Percentiles rank a stretch among this genome's conserved stretches.
Evolutionary conservation across 805 yeast species (phyloP).

Genomic region (Pichia deserticola): DNA sequence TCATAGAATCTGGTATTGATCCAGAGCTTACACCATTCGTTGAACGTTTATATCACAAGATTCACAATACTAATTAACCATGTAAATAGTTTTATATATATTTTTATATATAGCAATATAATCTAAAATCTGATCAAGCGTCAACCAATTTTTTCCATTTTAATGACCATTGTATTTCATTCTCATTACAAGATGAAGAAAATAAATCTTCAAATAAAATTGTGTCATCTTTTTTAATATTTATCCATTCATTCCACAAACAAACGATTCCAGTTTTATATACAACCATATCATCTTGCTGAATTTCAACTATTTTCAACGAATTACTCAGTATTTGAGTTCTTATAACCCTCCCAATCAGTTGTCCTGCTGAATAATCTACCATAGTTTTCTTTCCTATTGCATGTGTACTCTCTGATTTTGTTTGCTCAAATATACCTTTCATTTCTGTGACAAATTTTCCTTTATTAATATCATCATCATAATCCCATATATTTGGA

Average conservation of each 20-base stretch:
- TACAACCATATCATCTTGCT: neutral
- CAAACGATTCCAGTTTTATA: constrained; percentile 6
- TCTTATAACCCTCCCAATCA: neutral
- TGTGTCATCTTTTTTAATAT: constrained; percentile 7
- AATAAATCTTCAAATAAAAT: constrained; percentile 9
- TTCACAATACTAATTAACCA: neutral
- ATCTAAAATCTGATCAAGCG: neutral
- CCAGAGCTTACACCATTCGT: constrained; percentile 2
- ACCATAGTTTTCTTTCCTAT: neutral
- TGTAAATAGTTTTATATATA: neutral
- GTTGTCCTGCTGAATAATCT: neutral
- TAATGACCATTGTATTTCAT: constrained; percentile 9
- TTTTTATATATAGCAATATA: neutral
- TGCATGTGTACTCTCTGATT: constrained; percentile 3
- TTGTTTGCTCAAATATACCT: no score
- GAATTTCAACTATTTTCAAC: constrained; percentile 4
- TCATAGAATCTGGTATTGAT: constrained; percentile 3
- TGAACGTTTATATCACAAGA: neutral
- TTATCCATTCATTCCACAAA: constrained; percentile 12
- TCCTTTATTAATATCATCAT: no score
- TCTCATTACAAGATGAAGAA: neutral
- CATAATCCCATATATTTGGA: no score
- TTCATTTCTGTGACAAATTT: no score
- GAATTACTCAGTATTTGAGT: constrained; percentile 4
- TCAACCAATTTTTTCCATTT: constrained; percentile 14